Evolutionary conservation across 768 basidiomycete genomes (phyloP).

Genomic region (Neoboletus subvelutipes): DNA sequence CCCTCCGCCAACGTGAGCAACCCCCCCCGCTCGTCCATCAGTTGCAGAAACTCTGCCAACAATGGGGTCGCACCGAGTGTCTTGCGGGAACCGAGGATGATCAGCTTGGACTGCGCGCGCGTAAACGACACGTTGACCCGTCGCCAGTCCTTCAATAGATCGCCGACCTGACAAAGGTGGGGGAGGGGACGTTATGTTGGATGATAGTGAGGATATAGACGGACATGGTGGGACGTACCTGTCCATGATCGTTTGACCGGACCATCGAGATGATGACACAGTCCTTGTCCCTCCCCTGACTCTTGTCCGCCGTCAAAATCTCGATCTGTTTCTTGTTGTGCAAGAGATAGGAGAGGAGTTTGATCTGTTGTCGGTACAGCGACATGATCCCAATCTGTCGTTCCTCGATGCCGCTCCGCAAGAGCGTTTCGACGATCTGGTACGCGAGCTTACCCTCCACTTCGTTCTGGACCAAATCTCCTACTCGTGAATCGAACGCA

Average conservation of each 20-base stretch:
- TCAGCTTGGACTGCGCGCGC: conserved; percentile 83
- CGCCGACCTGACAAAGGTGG: conserved; percentile 63
- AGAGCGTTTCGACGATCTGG: conserved; percentile 67
- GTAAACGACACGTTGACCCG: conserved; percentile 97
- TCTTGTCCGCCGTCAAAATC: conserved; percentile 88
- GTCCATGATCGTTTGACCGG: conserved; percentile 74
- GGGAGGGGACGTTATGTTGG: background rate
- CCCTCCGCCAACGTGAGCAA: conserved; percentile 54
- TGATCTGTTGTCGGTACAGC: conserved; percentile 93
- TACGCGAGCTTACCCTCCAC: conserved; percentile 69
- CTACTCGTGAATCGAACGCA: conserved; percentile 76
- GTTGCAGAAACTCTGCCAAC: conserved; percentile 68
- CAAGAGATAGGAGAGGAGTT: conserved; percentile 72
- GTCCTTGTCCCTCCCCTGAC: conserved; percentile 95
- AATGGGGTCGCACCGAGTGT: conserved; percentile 67
- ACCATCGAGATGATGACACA: conserved; percentile 93
- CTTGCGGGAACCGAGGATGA: conserved; percentile 84
- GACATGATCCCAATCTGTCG: conserved; percentile 86
- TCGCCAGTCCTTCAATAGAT: conserved; percentile 93
- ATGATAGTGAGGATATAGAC: background rate
- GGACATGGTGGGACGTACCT: conserved; percentile 48
- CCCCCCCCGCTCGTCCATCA: conserved; percentile 78
- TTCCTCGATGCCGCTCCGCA: conserved; percentile 60
- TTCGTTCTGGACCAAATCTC: conserved; percentile 89
- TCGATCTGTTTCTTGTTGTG: conserved; percentile 61